phyloP scores from a whole-genome alignment of 352 stramenopile genomes.

The Phytopythium aichiense region DNA sequence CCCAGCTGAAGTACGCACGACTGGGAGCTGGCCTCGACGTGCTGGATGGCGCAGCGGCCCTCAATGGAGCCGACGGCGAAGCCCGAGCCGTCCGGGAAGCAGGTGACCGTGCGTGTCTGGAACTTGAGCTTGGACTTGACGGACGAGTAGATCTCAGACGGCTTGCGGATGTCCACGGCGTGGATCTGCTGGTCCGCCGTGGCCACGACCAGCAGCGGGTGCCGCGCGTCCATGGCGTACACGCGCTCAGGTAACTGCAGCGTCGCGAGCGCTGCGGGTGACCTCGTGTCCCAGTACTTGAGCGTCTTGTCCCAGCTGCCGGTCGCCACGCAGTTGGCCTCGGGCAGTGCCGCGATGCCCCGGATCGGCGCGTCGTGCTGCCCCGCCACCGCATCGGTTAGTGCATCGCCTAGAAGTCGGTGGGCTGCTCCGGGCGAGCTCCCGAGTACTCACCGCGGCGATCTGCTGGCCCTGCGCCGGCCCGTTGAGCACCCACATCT shows the following conservation, averaged over 20 bases:
- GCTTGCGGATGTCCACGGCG: slow-evolving; percentile 83
- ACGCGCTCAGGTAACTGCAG: slow-evolving; percentile 92
- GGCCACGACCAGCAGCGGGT: slow-evolving; percentile 92
- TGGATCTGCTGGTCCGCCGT: slow-evolving; percentile 90
- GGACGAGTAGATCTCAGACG: slow-evolving; percentile 69
- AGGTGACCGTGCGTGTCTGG: slow-evolving; percentile 83
- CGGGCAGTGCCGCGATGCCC: slow-evolving; percentile 77
- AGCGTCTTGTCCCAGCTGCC: slow-evolving; percentile 93
- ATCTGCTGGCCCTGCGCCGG: slow-evolving; percentile 77
- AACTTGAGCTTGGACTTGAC: slow-evolving; percentile 74
- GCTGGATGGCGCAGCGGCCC: slow-evolving; percentile 88
- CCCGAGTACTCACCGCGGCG: slow-evolving; percentile 40
- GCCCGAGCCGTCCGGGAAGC: slow-evolving; percentile 84
- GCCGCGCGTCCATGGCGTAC: slow-evolving; percentile 94
- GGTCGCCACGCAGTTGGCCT: slow-evolving; percentile 89
- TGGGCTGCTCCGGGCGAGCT: too few species aligned
- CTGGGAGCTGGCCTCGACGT: slow-evolving; percentile 64
- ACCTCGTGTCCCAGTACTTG: slow-evolving; percentile 96
- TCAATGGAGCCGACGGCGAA: slow-evolving; percentile 91
- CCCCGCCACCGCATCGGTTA: background rate
- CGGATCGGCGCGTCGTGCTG: slow-evolving; percentile 92
- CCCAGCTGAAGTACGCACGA: too few species aligned
- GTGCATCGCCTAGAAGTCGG: background rate
- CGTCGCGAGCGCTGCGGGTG: slow-evolving; percentile 33
- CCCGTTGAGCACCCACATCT: slow-evolving; percentile 92